phyloP scores from a whole-genome alignment of 176 grass and related monocot species.

The Aegilops tauschii region DNA sequence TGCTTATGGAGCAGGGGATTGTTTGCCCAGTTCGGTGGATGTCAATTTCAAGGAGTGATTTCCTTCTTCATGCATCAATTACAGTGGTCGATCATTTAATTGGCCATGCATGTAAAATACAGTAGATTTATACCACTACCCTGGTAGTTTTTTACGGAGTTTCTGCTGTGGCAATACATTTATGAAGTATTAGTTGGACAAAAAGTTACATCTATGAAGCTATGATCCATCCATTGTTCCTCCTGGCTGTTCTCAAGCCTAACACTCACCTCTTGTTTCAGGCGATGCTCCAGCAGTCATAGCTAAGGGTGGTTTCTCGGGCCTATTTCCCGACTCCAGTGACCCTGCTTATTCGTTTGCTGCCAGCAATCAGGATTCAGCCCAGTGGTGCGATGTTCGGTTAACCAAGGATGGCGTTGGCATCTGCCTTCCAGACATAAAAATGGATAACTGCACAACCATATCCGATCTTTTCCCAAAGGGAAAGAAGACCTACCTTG shows the following conservation, averaged over 20 bases:
- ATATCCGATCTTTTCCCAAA: conserved; percentile 31
- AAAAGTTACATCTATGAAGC: background rate
- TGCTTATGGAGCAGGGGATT: background rate
- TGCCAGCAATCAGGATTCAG: conserved; percentile 7
- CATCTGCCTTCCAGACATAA: conserved; percentile 64
- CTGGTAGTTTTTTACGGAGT: background rate
- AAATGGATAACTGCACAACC: conserved; percentile 58
- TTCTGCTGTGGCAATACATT: background rate
- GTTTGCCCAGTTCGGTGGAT: background rate
- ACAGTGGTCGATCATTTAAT: background rate
- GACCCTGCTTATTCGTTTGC: conserved; percentile 19
- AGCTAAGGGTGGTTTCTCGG: conserved; percentile 85
- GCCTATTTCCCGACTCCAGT: conserved; percentile 88
- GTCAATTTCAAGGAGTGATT: background rate
- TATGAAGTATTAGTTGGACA: background rate
- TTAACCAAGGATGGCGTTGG: conserved; percentile 62
- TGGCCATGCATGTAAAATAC: background rate
- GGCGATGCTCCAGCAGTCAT: conserved; percentile 59
- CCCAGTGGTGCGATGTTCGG: conserved; percentile 61
- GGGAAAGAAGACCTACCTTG: conserved; percentile 45
- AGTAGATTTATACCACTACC: too few species aligned
- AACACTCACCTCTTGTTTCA: conserved; percentile 42
- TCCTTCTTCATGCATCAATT: background rate
- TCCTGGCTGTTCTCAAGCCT: background rate
- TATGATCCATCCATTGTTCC: background rate